phyloP scores from a whole-genome alignment of 352 stramenopile species.

The Aphanomyces invadans region DNA sequence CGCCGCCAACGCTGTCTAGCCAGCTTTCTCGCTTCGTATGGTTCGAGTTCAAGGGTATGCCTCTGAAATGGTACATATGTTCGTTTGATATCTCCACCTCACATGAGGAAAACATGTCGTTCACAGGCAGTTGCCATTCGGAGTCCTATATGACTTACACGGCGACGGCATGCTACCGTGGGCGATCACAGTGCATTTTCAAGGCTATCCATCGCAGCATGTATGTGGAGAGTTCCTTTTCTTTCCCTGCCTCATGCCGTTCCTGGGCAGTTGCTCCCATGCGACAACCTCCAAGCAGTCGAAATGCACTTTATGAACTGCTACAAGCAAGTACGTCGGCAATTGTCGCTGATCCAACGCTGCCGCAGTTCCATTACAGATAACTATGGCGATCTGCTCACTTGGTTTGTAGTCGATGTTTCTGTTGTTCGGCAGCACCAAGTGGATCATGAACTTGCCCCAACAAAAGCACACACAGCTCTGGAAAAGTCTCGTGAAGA shows the following conservation, averaged over 20 bases:
- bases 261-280: constrained; percentile 42
- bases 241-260: not conserved
- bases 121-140: constrained; percentile 52
- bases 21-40: constrained; percentile 47
- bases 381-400: not conserved
- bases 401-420: constrained; percentile 47
- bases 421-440: constrained; percentile 62
- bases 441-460: constrained; percentile 69
- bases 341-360: not conserved
- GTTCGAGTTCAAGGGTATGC: constrained; percentile 52
- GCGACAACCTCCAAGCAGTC: constrained; percentile 64
- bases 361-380: not conserved
- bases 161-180: constrained; percentile 42
- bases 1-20: constrained; percentile 49
- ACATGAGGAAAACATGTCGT: not conserved
- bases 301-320: constrained; percentile 83
- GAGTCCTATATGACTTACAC: constrained; percentile 56
- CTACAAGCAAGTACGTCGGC: constrained; percentile 48
- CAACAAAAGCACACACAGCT: constrained; percentile 76
- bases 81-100: not conserved
- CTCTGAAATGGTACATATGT: constrained; percentile 60
- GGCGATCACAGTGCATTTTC: constrained; percentile 70
- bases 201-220: constrained; percentile 50
- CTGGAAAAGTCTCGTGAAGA: constrained; percentile 65
- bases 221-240: constrained; percentile 24